A percentile compares a stretch with the other conserved stretches of the same genome.
Conservation (phyloP, 2,329 filamentous ascomycete genomes). For the Incumbomyces delicatus region DNA sequence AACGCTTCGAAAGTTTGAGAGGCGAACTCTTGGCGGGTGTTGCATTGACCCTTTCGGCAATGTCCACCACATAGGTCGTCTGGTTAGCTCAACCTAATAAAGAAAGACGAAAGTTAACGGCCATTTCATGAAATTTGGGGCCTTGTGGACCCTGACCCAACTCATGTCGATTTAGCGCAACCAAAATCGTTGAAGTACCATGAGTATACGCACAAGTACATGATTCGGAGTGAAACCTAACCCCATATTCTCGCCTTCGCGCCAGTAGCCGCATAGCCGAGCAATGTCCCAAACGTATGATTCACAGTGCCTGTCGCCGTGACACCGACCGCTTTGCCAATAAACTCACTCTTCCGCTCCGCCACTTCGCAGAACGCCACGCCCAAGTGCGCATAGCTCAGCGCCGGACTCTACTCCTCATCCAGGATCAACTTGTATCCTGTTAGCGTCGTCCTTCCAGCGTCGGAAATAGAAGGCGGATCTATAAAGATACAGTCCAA, state of each 20-base stretch:
- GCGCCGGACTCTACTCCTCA: neutral
- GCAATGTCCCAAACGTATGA: neutral
- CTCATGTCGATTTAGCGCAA: no score
- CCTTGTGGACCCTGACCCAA: no score
- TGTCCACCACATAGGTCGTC: no score
- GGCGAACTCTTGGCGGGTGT: no score
- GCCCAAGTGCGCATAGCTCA: conserved; percentile 3
- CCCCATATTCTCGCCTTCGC: conserved; percentile 1
- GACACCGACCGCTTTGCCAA: conserved; percentile 3
- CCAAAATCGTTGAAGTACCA: no score
- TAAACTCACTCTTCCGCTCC: neutral
- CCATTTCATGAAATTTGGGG: no score
- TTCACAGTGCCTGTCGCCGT: conserved; percentile 4
- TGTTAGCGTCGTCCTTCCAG: neutral
- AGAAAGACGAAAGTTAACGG: no score
- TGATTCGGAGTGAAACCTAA: no score
- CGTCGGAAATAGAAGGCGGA: conserved; percentile 1
- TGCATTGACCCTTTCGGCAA: no score
- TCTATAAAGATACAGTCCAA: conserved; percentile 4
- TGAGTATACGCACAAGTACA: no score
- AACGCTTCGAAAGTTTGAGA: no score
- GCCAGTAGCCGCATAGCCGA: neutral
- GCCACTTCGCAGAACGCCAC: conserved; percentile 3
- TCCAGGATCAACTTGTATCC: conserved; percentile 3
- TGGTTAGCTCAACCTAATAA: no score